Conservation (phyloP, 306 rosid species). For the Vigna nakashimae region DNA sequence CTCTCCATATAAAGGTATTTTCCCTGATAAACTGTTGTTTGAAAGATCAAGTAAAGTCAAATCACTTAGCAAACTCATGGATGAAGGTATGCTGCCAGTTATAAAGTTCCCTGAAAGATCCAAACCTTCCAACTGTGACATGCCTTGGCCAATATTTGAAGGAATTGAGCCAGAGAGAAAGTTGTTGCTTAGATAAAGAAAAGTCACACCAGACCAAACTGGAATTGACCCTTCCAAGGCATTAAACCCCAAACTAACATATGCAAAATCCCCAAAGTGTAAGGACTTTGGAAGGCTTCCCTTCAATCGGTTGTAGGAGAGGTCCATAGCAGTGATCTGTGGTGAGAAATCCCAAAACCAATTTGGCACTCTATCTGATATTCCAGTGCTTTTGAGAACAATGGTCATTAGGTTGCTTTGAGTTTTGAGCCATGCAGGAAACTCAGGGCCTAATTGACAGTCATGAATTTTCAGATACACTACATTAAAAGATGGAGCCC, state of each 20-base stretch:
- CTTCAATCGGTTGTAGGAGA: not conserved
- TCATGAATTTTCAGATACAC: not conserved
- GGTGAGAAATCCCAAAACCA: not conserved
- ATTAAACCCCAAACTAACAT: not conserved
- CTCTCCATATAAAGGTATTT: not conserved
- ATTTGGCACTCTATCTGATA: not conserved
- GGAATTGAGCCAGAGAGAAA: not conserved
- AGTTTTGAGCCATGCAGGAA: slow-evolving; percentile 7
- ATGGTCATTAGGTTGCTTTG: not conserved
- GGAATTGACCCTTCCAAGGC: slow-evolving; percentile 1
- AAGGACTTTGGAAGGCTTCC: slow-evolving; percentile 4
- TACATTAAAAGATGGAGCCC: not conserved
- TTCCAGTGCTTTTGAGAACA: not conserved
- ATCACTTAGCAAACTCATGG: not conserved
- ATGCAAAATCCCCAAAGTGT: not conserved
- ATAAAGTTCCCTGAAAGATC: slow-evolving; percentile 7
- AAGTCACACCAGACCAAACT: slow-evolving; percentile 1
- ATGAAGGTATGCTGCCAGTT: not conserved
- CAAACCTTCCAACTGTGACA: not conserved
- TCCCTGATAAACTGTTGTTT: not conserved
- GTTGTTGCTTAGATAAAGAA: not conserved
- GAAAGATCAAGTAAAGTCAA: not conserved
- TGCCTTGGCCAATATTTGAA: not conserved
- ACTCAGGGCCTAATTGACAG: not conserved
- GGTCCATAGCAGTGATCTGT: not conserved